Conservation (phyloP, 495 filamentous ascomycete species). For the Hypomontagnella monticulosa region DNA sequence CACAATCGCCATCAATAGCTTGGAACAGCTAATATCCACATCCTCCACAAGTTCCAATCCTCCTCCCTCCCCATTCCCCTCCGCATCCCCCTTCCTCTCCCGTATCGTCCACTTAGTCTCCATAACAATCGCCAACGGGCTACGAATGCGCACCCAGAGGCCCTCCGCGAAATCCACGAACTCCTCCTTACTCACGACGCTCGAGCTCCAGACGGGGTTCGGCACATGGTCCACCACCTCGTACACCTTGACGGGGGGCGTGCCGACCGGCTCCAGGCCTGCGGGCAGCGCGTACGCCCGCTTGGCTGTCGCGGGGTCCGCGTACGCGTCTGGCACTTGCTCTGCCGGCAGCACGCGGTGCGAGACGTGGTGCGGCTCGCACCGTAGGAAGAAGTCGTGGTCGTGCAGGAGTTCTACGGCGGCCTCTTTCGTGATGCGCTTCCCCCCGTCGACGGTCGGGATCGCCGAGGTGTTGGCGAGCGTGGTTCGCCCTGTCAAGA, state of each 20-base stretch:
- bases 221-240: constrained; percentile 46
- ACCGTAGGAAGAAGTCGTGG: constrained; percentile 57
- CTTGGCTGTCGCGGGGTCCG: constrained; percentile 32
- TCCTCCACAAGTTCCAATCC: constrained; percentile 54
- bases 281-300: constrained; percentile 53
- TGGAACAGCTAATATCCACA: constrained; percentile 51
- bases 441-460: constrained; percentile 53
- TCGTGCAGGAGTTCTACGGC: constrained; percentile 71
- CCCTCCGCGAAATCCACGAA: constrained; percentile 52
- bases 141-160: constrained; percentile 56
- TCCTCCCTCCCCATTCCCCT: constrained; percentile 40
- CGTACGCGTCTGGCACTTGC: constrained; percentile 21
- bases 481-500: constrained; percentile 52
- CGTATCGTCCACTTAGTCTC: constrained; percentile 56
- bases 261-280: constrained; percentile 36
- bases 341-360: constrained; percentile 43
- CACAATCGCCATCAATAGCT: constrained; percentile 53
- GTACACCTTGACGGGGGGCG: constrained; percentile 37
- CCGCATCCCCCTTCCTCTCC: constrained; percentile 17
- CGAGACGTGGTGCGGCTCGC: constrained; percentile 55
- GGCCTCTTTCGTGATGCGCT: constrained; percentile 59
- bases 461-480: constrained; percentile 68
- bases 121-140: constrained; percentile 56
- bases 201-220: constrained; percentile 55
- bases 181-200: constrained; percentile 58